Base-by-base conservation (phyloP, 2,329 filamentous ascomycete genomes). In the Fusarium illudens region DNA sequence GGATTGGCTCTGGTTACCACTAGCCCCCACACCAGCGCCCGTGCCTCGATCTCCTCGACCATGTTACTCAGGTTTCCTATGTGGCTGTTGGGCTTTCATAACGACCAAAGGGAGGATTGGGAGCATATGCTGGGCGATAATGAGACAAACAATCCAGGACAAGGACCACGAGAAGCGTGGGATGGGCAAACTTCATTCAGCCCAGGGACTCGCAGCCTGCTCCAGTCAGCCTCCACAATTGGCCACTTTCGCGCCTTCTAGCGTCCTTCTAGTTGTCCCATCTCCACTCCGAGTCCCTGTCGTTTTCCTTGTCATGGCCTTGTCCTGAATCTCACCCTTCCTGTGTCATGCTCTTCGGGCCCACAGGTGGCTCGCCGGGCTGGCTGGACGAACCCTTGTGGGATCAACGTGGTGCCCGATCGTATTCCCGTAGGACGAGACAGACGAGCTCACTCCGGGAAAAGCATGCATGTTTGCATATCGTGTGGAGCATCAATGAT, bases 181-280 rank as follows among this genome's bases (percentile, higher is more conserved):
- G 27, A 25, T n/a, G 30, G 8, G 29, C 19, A 37, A 46, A 9
- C 27, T 49, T 17, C 19, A 29, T n/a, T 22, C 20, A 19, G 53
- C 29, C 19, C 32, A 49, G 17, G 12, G 17, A 36, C 32, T 37
- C 20, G 44, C 29, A 36, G 30, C 56, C 22, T 51, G 34, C 42
- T 53, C 64, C 62, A 50, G 34, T 27, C 15, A 44, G 20, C 60
- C 33, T 32, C 50, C 60, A 60, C 49, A 32, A 65, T 60, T 69
- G 58, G 58, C 58, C 67, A 62, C 64, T 60, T 48, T 60, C 19
- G 61, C 55, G 46, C 63, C 60, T 75, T 75, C 73, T 75, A 75
- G 73, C 71, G 71, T 49, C 66, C 59, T 73, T 73, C 71, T 73
- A 73, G 71, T 55, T 67, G 60, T 34, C n/a, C 42, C 58, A 22